phyloP scores from a whole-genome alignment of 306 rosid genomes.

The Fagus crenata region DNA sequence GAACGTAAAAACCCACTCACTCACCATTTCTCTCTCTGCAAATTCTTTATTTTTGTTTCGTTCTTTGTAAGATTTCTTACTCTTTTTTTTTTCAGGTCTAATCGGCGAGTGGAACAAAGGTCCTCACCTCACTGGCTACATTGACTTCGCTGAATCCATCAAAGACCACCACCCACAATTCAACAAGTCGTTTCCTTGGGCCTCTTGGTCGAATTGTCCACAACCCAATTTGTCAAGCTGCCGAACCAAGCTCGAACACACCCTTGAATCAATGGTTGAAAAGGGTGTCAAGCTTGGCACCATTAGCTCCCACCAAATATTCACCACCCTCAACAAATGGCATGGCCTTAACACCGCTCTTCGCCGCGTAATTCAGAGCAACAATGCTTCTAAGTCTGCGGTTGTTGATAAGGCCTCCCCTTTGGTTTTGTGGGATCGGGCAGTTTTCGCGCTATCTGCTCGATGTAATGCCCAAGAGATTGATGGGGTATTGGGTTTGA shows the following conservation, averaged over 20 bases:
- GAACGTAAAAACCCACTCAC: slow-evolving; percentile 46
- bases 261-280: slow-evolving; percentile 82
- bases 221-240: slow-evolving; percentile 58
- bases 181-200: slow-evolving; percentile 66
- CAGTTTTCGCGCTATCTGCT: slow-evolving; percentile 50
- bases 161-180: slow-evolving; percentile 51
- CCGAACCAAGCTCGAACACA: slow-evolving; percentile 52
- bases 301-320: slow-evolving; percentile 70
- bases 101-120: slow-evolving; percentile 75
- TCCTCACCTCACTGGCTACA: slow-evolving; percentile 87
- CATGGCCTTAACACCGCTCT: slow-evolving; percentile 59
- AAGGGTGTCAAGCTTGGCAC: slow-evolving; percentile 60
- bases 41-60: not conserved
- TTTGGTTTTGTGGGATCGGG: slow-evolving; percentile 74
- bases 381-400: slow-evolving; percentile 25
- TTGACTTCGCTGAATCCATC: slow-evolving; percentile 75
- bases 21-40: not conserved
- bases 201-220: slow-evolving; percentile 74
- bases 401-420: slow-evolving; percentile 40
- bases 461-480: slow-evolving; percentile 56
- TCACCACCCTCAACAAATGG: slow-evolving; percentile 64
- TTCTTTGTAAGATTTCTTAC: not conserved
- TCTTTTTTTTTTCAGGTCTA: slow-evolving; percentile 47
- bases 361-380: slow-evolving; percentile 39
- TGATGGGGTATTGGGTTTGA: slow-evolving; percentile 48